These are phyloP conservation scores for Musa balbisiana DNA, from an alignment of 202 grass and related monocot genomes.

Conservation along the genomic window DNA sequence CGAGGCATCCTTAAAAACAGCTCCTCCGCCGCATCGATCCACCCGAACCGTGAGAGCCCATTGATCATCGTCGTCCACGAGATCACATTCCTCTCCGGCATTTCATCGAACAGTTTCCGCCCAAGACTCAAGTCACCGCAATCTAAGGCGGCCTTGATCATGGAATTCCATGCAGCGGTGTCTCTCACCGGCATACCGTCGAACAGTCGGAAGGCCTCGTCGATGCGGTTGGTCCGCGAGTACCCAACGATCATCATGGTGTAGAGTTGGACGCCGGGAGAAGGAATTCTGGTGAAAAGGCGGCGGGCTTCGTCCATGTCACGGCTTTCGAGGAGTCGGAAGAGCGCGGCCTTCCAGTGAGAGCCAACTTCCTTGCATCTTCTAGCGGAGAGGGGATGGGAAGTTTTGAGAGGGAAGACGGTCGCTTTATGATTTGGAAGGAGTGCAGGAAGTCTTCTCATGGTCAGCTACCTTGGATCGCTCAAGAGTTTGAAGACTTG, in stretches of 20 bases:
- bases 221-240: conserved; percentile 16
- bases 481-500: too few relatives aligned
- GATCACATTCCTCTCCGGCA: conserved; percentile 31
- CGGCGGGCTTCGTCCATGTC: conserved; percentile 29
- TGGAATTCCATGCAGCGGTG: conserved; percentile 23
- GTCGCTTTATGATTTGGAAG: neutral
- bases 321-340: conserved; percentile 14
- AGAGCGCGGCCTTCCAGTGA: conserved; percentile 31
- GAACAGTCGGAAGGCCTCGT: conserved; percentile 32
- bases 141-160: conserved; percentile 15
- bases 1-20: conserved; percentile 37
- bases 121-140: conserved; percentile 9
- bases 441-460: neutral
- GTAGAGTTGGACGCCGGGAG: conserved; percentile 5
- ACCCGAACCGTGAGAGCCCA: conserved; percentile 7
- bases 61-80: conserved; percentile 39
- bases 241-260: conserved; percentile 26
- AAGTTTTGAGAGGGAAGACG: neutral
- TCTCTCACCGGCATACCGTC: conserved; percentile 19
- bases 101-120: conserved; percentile 27
- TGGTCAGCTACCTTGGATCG: too few relatives aligned
- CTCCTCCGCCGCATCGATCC: conserved; percentile 21
- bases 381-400: neutral
- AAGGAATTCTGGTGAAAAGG: conserved; percentile 18
- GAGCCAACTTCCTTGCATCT: neutral